Evolutionary conservation across 2,329 filamentous ascomycete genomes (phyloP), one percentile per base, ranked within the genome.

Genomic region (Teratosphaeria viscida): DNA sequence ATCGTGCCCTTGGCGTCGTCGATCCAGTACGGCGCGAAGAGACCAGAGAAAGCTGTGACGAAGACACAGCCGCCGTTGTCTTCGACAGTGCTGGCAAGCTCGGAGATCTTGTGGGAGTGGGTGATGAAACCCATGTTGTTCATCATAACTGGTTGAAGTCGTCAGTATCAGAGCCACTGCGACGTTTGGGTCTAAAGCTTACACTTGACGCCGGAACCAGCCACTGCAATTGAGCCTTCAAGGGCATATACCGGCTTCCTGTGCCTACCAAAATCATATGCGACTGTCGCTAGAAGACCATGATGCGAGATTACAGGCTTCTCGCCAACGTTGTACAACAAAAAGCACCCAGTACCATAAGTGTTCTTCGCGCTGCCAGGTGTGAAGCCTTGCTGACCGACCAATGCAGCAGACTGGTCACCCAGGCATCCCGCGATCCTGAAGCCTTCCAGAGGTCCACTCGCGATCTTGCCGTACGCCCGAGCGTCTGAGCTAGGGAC

Each of bases 11-110:
- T 88, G 26, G 90, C 90, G 74, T 95, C 89, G 71, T 95, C 90
- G 62, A 95, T 92, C 91, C 91, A 96, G 75, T 96, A 95, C 0
- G 91, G 91, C 0, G 91, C 91, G 71, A 95, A 95, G 3, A 96
- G 81, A 59, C 91, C 91, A 72, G 87, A 91, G 72, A 96, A 96
- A 1, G 91, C 91, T 2, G 91, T 95, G 62, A 96, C 91, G 68
- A 96, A 80, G 27, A 92, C 84, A 59, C 91, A 87, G 10, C 91
- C 91, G 59, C 90, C 91, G 62, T 88, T 95, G 73, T 95, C 87
- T 49, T 81, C 74, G 6, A 88, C 85, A 1, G 80, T 82, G 47
- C 79, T 79, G 6, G 85, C 85, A 53, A 88, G 75, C 60, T 86
- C 82, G 66, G 80, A 83, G 70, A 88, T 84, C 71, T 86, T 83